Conservation (phyloP, 2,329 filamentous ascomycete species). For the Calycina herbarum region DNA sequence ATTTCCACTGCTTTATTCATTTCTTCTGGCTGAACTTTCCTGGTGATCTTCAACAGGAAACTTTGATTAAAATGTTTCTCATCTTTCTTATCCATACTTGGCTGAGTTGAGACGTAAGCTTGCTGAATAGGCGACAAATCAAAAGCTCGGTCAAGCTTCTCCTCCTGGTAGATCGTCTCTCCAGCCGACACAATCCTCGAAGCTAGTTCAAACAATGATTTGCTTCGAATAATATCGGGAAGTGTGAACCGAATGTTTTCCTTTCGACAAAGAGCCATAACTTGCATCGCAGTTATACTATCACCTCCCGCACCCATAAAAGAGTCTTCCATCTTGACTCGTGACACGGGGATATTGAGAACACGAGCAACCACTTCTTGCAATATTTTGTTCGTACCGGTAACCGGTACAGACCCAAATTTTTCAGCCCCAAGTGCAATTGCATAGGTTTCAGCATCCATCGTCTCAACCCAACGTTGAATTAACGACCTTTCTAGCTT, state of each 20-base stretch:
- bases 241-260: slow-evolving; percentile 40
- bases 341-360: background rate
- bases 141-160: slow-evolving; percentile 15
- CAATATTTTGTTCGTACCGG: background rate
- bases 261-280: slow-evolving; percentile 42
- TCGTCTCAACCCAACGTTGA: slow-evolving; percentile 10
- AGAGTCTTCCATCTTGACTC: slow-evolving; percentile 11
- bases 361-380: slow-evolving; percentile 1
- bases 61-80: slow-evolving; percentile 31
- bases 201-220: slow-evolving; percentile 15
- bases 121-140: slow-evolving; percentile 30
- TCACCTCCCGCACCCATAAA: slow-evolving; percentile 42
- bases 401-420: background rate
- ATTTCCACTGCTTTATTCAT: slow-evolving; percentile 32
- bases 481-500: slow-evolving; percentile 15
- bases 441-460: slow-evolving; percentile 3
- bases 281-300: slow-evolving; percentile 42
- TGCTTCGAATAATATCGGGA: slow-evolving; percentile 19
- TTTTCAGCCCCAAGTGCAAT: background rate
- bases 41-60: slow-evolving; percentile 21
- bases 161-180: slow-evolving; percentile 9
- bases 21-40: background rate
- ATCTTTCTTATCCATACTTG: slow-evolving; percentile 10
- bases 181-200: background rate
- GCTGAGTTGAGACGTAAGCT: slow-evolving; percentile 26